Percentiles rank a stretch among this genome's conserved stretches.
Evolutionary conservation across 169 alveolate species (phyloP).

Genomic region (Sarcocystis neurona): DNA sequence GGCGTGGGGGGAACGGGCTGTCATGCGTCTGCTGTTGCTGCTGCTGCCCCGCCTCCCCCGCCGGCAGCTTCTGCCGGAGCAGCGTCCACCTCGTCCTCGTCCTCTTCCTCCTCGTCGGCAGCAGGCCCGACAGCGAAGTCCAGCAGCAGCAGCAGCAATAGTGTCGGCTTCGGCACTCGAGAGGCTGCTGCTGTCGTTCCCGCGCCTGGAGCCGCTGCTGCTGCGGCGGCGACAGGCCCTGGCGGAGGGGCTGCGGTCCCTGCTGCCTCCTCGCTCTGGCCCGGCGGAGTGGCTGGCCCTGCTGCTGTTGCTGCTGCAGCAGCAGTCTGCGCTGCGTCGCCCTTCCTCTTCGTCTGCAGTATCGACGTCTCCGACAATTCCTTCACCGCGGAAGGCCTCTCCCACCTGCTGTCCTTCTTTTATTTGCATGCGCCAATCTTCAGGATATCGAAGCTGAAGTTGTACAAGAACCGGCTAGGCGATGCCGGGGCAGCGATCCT

Average conservation of each 20-base stretch:
- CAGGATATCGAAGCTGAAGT: constrained; percentile 6
- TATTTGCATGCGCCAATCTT: background rate
- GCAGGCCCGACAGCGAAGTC: too few species aligned
- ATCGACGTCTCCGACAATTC: constrained; percentile 40
- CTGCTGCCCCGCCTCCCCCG: constrained; percentile 29
- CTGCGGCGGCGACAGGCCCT: too few species aligned
- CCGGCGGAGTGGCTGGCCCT: background rate
- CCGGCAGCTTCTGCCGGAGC: too few species aligned
- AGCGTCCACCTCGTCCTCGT: background rate
- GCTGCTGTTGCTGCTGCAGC: constrained; percentile 14
- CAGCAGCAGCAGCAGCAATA: too few species aligned
- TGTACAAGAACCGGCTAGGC: constrained; percentile 35
- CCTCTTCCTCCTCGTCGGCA: too few species aligned
- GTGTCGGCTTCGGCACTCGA: too few species aligned
- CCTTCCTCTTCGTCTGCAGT: background rate
- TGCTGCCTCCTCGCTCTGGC: background rate
- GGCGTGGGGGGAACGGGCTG: constrained; percentile 13
- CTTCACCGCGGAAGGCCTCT: constrained; percentile 19
- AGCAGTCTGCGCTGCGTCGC: background rate
- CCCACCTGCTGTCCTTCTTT: constrained; percentile 24
- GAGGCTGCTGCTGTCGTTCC: too few species aligned
- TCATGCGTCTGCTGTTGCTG: background rate
- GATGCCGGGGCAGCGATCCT: constrained; percentile 49
- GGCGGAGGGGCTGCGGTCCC: constrained; percentile 7
- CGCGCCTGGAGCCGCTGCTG: too few species aligned